phyloP scores from a whole-genome alignment of 2,329 filamentous ascomycete species.

The Graphiopsis chlorocephala region DNA sequence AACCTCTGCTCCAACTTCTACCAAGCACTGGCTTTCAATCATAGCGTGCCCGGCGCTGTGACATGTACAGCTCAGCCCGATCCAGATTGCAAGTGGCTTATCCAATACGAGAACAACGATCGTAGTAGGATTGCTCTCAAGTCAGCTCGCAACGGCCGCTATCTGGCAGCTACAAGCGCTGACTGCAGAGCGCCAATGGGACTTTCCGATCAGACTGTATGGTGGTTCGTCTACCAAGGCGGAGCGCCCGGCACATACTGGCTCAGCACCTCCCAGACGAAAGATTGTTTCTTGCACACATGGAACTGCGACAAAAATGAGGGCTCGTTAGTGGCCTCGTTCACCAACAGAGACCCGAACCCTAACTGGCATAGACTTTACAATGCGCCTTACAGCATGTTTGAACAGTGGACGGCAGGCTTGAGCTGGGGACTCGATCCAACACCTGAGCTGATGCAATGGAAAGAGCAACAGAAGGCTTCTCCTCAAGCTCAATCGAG shows the following conservation, averaged over 20 bases:
- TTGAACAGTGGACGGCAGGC: constrained; percentile 5
- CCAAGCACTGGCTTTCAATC: constrained; percentile 15
- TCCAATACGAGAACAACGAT: constrained; percentile 18
- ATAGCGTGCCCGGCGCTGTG: neutral
- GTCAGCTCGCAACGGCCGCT: constrained; percentile 8
- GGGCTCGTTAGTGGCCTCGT: constrained; percentile 7
- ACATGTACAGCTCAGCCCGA: constrained; percentile 9
- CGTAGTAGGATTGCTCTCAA: constrained; percentile 13
- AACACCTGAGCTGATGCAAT: constrained; percentile 17
- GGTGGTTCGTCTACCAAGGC: constrained; percentile 18
- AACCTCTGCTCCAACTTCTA: constrained; percentile 16
- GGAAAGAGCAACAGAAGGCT: constrained; percentile 15
- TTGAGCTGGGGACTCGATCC: constrained; percentile 19
- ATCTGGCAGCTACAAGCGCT: constrained; percentile 9
- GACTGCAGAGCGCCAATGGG: constrained; percentile 6
- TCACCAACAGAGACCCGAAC: constrained; percentile 13
- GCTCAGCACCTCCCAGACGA: constrained; percentile 16
- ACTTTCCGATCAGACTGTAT: constrained; percentile 9
- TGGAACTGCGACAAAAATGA: constrained; percentile 4
- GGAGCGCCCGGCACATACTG: constrained; percentile 14
- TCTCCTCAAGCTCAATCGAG: neutral
- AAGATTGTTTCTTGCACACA: constrained; percentile 17
- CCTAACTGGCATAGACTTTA: constrained; percentile 8
- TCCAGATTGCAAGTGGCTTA: constrained; percentile 18
- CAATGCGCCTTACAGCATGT: constrained; percentile 12